Evolutionary conservation across 176 grass and related monocot genomes (phyloP), one percentile per base, ranked within the genome.

Genomic region (Chrysopogon serrulatus): DNA sequence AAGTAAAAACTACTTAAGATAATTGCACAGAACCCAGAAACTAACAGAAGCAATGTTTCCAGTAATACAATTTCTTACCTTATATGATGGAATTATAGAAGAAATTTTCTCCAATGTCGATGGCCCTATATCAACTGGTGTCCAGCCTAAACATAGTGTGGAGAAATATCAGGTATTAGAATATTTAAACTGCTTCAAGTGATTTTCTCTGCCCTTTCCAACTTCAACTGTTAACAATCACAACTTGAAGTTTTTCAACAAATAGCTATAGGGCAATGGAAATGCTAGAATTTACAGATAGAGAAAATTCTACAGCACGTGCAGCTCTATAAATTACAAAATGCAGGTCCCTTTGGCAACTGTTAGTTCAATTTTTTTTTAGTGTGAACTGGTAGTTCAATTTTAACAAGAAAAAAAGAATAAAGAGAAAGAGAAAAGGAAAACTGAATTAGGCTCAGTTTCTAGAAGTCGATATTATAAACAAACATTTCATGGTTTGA

Each of bases 91-190:
- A n/a, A 93, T 77, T 65, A 95, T 48, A 35, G 82, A 86, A 79
- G 91, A 91, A 77, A 88, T 74, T 87, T 80, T 91, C 87, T 92
- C 90, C 82, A 93, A 80, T 63, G 96, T 86, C 53, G 77, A 88
- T 88, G 96, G 96, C 31, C 96, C 96, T 88, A 95, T 90, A 86
- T 98, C 93, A 76, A 71, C 70, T 73, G 96, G 96, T 69, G 82
- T 86, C 93, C 89, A 98, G 33, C 87, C 96, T 91, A 84, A 90
- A 90, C 57, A 77, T 74, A 45, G 33, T 36, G 47, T 69, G 31
- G 17, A 59, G 23, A 67, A 70, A 83, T 79, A 18, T 71, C 28
- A 67, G 33, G 48, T 44, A 77, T 81, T 42, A 81, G 74, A 70
- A 60, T 27, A 9, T 49, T 63, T 43, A 84, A 53, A 49, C 30